A percentile compares a stretch with the other conserved stretches of the same genome.
phyloP scores from a whole-genome alignment of 352 stramenopile genomes.

The Bremia lactucae region DNA sequence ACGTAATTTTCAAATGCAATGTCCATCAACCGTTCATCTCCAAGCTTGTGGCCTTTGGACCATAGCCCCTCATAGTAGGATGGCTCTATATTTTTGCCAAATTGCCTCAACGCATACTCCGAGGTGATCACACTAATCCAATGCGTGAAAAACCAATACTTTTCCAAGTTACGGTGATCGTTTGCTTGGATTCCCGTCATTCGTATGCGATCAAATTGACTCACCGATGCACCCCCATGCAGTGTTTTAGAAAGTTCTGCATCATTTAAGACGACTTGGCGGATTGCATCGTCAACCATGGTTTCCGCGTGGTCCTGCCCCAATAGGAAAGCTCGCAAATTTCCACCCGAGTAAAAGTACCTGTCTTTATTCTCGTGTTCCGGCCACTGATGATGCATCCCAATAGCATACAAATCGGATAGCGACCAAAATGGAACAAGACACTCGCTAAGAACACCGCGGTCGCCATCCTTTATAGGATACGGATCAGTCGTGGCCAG shows the following conservation, averaged over 20 bases:
- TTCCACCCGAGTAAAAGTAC: not conserved
- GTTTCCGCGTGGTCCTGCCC: not conserved
- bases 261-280: not conserved
- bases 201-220: not conserved
- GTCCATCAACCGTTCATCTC: no score
- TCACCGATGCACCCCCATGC: not conserved
- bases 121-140: not conserved
- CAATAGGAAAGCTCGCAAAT: not conserved
- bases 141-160: not conserved
- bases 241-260: not conserved
- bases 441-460: conserved; percentile 3
- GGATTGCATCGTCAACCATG: not conserved
- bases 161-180: not conserved
- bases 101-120: not conserved
- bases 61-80: conserved; percentile 1
- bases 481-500: not conserved
- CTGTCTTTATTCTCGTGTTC: not conserved
- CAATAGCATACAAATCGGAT: conserved; percentile 17
- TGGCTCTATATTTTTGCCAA: not conserved
- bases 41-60: not conserved
- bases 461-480: not conserved
- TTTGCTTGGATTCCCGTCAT: not conserved
- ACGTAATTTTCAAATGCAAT: no score
- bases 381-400: conserved; percentile 6
- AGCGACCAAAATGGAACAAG: conserved; percentile 18